Evolutionary conservation across 495 filamentous ascomycete genomes (phyloP).

Genomic region (Bombardia bombarda): DNA sequence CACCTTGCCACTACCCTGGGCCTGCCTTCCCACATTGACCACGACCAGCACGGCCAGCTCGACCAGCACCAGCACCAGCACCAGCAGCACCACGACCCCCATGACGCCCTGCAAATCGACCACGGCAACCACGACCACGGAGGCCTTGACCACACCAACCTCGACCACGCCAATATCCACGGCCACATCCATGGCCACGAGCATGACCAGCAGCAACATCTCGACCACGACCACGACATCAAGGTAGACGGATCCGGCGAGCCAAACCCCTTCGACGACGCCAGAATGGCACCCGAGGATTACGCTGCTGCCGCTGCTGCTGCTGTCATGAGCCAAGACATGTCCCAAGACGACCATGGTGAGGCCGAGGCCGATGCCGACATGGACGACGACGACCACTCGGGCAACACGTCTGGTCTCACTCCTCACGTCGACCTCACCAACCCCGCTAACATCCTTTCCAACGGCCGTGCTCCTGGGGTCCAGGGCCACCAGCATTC

Average conservation of each 20-base stretch:
- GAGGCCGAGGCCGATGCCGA: conserved; percentile 26
- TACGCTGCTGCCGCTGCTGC: conserved; percentile 29
- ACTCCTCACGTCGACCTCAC: conserved; percentile 21
- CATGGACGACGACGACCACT: conserved; percentile 18
- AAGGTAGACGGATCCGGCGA: conserved; percentile 39
- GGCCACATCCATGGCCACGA: conserved; percentile 1
- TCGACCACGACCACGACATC: conserved; percentile 55
- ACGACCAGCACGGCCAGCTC: conserved; percentile 8
- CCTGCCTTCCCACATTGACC: conserved; percentile 3
- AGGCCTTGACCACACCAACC: not conserved
- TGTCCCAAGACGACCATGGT: conserved; percentile 16
- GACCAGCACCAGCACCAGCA: conserved; percentile 8
- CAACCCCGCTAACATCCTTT: conserved; percentile 20
- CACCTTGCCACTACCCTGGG: too few relatives aligned
- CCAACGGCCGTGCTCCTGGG: conserved; percentile 16
- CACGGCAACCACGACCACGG: too few relatives aligned
- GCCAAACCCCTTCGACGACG: conserved; percentile 46
- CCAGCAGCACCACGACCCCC: conserved; percentile 6
- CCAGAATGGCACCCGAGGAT: conserved; percentile 33
- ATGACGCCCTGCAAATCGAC: not conserved
- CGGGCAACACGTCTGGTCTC: conserved; percentile 13
- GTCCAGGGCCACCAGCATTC: conserved; percentile 16
- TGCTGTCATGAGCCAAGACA: conserved; percentile 26
- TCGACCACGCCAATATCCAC: not conserved
- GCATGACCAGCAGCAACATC: not conserved